Base-by-base conservation (phyloP, 139 green algal genomes). In the Chlorella sp. region DNA sequence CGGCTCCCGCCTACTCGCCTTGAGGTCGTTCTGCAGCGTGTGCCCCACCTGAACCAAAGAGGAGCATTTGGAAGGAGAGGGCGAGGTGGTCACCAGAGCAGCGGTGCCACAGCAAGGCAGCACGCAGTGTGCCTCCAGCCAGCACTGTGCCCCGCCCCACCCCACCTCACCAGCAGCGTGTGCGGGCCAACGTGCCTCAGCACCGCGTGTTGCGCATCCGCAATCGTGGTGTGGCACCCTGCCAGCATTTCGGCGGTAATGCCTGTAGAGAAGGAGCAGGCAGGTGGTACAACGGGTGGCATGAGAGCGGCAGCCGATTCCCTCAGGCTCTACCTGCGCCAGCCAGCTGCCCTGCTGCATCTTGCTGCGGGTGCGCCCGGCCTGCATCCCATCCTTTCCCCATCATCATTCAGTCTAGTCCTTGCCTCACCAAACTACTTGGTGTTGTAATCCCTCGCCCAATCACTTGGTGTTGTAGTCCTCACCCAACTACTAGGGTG, bases 11-110 rank as follows among this genome's bases (percentile, higher is more conserved):
- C 46, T 11, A 17, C 11, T 54, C 46, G 11, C 51, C 3, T 72
- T 44, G 38, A 98, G 88, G 86, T 98, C 96, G 83, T 97, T 98
- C 83, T 98, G 92, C 77, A 98, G 90, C 7, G 92, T 93, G 85
- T 98, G 96, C 0, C 96, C 96, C 34, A 97, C 92, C 69, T 82
- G 54, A 34, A 3, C 32, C 16, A 6, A 41, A 13, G 16, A 26
- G 22, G 36, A 24, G n/a, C 34, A 48, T 20, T 48, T 28, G 40
- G 20, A 30, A 6, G 65, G n/a, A 41, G 32, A 34, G 60, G 26
- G 60, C 2, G 60, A 20, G 2, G 60, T 68, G n/a, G 60, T 22
- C 65, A 73, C 14, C 60, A 36, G 60, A 36, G 60, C n/a, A n/a
- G n/a, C n/a, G n/a, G n/a, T n/a, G n/a, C n/a, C n/a, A n/a, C n/a